phyloP scores from a whole-genome alignment of 2,329 filamentous ascomycete species.

The Coniochaeta sp. region DNA sequence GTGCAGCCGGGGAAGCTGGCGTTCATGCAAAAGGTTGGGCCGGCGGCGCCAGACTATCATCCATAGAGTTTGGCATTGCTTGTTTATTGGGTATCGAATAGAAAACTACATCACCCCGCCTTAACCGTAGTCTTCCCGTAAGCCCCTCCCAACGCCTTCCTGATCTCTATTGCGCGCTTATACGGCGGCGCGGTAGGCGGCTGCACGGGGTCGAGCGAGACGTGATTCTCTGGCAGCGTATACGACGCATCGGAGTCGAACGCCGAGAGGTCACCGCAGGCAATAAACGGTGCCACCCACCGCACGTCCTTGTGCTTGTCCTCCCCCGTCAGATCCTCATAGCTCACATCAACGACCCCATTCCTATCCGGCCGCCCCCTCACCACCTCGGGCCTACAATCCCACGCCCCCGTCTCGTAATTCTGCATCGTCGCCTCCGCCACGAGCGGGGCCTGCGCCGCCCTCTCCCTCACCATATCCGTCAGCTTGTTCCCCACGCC shows the following conservation, averaged over 20 bases:
- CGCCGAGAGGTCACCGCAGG: slow-evolving; percentile 90
- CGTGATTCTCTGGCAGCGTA: slow-evolving; percentile 74
- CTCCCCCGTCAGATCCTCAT: slow-evolving; percentile 37
- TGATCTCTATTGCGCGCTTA: slow-evolving; percentile 80
- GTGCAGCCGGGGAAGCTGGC: slow-evolving; percentile 28
- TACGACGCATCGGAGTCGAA: slow-evolving; percentile 97
- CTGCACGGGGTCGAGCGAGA: slow-evolving; percentile 86
- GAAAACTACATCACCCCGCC: slow-evolving; percentile 10
- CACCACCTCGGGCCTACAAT: slow-evolving; percentile 15
- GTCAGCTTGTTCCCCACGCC: slow-evolving; percentile 54
- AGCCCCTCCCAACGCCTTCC: slow-evolving; percentile 67
- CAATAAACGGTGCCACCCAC: slow-evolving; percentile 94
- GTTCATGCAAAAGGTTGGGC: slow-evolving; percentile 9
- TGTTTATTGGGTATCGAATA: background rate
- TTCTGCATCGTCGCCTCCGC: slow-evolving; percentile 40
- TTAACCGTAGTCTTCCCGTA: slow-evolving; percentile 60
- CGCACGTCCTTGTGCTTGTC: slow-evolving; percentile 37
- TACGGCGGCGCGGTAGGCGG: slow-evolving; percentile 95
- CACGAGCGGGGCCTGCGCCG: slow-evolving; percentile 31
- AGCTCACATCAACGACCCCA: slow-evolving; percentile 38
- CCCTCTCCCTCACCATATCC: slow-evolving; percentile 38
- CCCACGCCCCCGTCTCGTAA: slow-evolving; percentile 35
- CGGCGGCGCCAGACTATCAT: background rate
- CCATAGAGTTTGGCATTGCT: background rate
- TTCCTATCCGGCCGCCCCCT: slow-evolving; percentile 18